These are phyloP conservation scores for Melastoma malabathricum DNA, from an alignment of 345 rosid species.

Conservation along the genomic window DNA sequence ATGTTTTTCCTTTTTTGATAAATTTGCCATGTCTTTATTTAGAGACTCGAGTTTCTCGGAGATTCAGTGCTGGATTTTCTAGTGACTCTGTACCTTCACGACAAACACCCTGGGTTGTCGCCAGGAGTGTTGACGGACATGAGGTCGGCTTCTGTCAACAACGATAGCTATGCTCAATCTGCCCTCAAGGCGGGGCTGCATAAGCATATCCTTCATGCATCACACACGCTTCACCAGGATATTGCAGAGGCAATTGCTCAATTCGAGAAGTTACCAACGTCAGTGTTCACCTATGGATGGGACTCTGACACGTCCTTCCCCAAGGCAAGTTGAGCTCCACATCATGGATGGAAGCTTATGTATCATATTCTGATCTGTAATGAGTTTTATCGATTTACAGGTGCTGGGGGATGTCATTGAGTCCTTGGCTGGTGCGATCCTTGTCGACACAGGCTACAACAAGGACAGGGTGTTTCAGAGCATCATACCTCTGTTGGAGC, in stretches of 20 bases:
- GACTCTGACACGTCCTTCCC: slow-evolving; percentile 66
- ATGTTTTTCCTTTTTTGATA: background rate
- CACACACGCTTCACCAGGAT: slow-evolving; percentile 47
- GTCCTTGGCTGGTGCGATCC: slow-evolving; percentile 79
- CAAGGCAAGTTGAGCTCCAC: slow-evolving; percentile 31
- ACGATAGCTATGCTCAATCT: slow-evolving; percentile 61
- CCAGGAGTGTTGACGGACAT: slow-evolving; percentile 78
- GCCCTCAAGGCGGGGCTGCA: slow-evolving; percentile 47
- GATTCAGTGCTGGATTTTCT: slow-evolving; percentile 78
- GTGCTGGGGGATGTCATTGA: slow-evolving; percentile 85
- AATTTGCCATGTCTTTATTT: slow-evolving; percentile 8
- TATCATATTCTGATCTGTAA: background rate
- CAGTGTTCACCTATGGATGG: slow-evolving; percentile 54
- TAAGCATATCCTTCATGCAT: slow-evolving; percentile 56
- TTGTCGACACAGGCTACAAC: slow-evolving; percentile 62
- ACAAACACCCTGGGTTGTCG: slow-evolving; percentile 43
- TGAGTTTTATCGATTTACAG: slow-evolving; percentile 14
- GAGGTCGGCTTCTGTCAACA: slow-evolving; percentile 95
- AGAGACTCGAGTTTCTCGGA: slow-evolving; percentile 94
- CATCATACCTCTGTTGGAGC: slow-evolving; percentile 63
- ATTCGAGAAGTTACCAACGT: slow-evolving; percentile 16
- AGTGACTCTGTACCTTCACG: slow-evolving; percentile 44
- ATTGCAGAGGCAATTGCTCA: slow-evolving; percentile 20
- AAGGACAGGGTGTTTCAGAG: slow-evolving; percentile 45
- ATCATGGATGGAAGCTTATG: background rate